A percentile compares a stretch with the other conserved stretches of the same genome.
Evolutionary conservation across 2,329 filamentous ascomycete genomes (phyloP).

Genomic region (Saccharata proteae): DNA sequence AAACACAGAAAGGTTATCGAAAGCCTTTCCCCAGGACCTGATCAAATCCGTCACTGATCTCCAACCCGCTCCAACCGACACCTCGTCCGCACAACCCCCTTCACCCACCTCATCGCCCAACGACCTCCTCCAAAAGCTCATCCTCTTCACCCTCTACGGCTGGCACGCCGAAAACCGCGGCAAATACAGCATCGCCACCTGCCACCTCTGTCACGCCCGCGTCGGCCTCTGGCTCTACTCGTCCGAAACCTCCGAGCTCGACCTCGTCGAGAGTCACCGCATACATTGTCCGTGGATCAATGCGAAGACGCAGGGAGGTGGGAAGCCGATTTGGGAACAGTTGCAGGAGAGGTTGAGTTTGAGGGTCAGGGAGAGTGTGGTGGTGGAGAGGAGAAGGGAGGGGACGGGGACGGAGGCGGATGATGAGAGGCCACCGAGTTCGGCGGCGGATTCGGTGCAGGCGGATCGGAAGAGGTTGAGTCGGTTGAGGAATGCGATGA

Average conservation of each 20-base stretch:
- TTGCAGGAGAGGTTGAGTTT: slow-evolving; percentile 19
- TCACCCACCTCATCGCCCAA: background rate
- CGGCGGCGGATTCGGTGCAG: slow-evolving; percentile 6
- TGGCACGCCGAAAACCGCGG: slow-evolving; percentile 44
- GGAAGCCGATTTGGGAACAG: slow-evolving; percentile 18
- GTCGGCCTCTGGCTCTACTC: slow-evolving; percentile 86
- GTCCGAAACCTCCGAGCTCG: slow-evolving; percentile 19
- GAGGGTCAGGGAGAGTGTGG: background rate
- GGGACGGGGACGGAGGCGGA: background rate
- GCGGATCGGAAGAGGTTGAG: slow-evolving; percentile 6
- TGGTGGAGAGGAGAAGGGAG: background rate
- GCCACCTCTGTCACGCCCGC: slow-evolving; percentile 74
- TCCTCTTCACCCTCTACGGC: slow-evolving; percentile 29
- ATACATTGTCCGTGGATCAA: slow-evolving; percentile 31
- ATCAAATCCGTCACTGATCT: too few relatives aligned
- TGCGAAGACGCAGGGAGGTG: slow-evolving; percentile 16
- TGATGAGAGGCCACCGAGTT: slow-evolving; percentile 4
- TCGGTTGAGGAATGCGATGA: slow-evolving; percentile 8
- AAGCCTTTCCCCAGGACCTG: slow-evolving; percentile 6
- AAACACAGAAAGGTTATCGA: slow-evolving; percentile 1
- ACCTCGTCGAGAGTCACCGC: slow-evolving; percentile 25
- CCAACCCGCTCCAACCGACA: too few relatives aligned
- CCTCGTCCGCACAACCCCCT: slow-evolving; percentile 1
- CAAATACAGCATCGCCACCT: slow-evolving; percentile 63
- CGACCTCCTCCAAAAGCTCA: slow-evolving; percentile 3